Percentiles rank a stretch among this genome's conserved stretches.
Evolutionary conservation across 2,329 filamentous ascomycete genomes (phyloP).

Genomic region (Penicillium vulpinum): DNA sequence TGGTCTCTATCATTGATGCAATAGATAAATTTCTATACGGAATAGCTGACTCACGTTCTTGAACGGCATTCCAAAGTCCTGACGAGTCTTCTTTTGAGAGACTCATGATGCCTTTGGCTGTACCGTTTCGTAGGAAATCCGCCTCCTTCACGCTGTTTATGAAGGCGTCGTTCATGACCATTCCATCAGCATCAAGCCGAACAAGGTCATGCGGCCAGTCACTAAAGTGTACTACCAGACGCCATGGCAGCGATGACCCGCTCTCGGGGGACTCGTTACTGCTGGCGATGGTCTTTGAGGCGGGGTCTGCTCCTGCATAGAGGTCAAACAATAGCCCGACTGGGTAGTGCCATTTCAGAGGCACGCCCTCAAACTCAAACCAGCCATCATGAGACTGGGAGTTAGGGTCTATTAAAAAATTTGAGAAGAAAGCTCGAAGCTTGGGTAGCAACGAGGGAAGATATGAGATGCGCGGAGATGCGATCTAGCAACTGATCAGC

Average conservation of each 20-base stretch:
- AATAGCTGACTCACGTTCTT: constrained; percentile 57
- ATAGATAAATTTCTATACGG: neutral
- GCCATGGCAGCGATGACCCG: constrained; percentile 57
- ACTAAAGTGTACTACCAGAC: constrained; percentile 61
- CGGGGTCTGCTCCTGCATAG: constrained; percentile 58
- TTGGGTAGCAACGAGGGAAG: constrained; percentile 64
- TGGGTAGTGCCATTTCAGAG: constrained; percentile 72
- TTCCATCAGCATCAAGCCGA: constrained; percentile 55
- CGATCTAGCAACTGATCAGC: constrained; percentile 46
- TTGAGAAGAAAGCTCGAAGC: constrained; percentile 63
- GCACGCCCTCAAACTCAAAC: constrained; percentile 68
- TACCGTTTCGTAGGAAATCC: constrained; percentile 84
- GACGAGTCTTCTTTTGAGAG: constrained; percentile 81
- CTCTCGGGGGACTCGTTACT: constrained; percentile 20
- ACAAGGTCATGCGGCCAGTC: constrained; percentile 60
- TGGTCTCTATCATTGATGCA: neutral
- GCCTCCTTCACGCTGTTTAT: constrained; percentile 75
- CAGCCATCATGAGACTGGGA: constrained; percentile 56
- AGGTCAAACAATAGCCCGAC: constrained; percentile 69
- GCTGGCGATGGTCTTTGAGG: constrained; percentile 28
- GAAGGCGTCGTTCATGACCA: constrained; percentile 63
- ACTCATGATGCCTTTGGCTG: constrained; percentile 85
- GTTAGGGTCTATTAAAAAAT: constrained; percentile 59
- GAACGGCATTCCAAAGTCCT: constrained; percentile 76
- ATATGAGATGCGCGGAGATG: constrained; percentile 66